Conservation (phyloP, 331 rosid genomes). For the Malus hybrid region DNA sequence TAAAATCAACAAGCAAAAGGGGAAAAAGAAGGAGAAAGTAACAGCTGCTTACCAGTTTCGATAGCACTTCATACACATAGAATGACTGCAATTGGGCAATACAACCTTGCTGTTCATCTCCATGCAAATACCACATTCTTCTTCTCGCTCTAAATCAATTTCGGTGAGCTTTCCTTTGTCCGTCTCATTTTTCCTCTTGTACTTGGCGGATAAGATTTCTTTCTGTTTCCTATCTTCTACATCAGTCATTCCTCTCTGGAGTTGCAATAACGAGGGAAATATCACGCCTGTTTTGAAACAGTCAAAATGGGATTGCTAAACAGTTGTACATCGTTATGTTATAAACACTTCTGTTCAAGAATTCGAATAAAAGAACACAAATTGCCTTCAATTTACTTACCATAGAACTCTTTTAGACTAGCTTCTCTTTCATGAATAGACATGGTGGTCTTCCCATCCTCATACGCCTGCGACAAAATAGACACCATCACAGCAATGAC, state of each 20-base stretch:
- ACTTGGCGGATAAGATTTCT: slow-evolving; percentile 41
- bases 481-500: slow-evolving; percentile 21
- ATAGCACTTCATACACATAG: slow-evolving; percentile 79
- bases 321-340: neutral
- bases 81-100: slow-evolving; percentile 75
- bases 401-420: slow-evolving; percentile 77
- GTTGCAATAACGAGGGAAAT: slow-evolving; percentile 89
- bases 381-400: slow-evolving; percentile 34
- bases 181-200: slow-evolving; percentile 29
- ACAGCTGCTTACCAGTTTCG: slow-evolving; percentile 51
- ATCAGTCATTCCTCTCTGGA: slow-evolving; percentile 69
- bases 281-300: slow-evolving; percentile 56
- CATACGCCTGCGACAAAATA: slow-evolving; percentile 49
- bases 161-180: slow-evolving; percentile 59
- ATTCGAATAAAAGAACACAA: neutral
- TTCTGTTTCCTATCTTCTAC: slow-evolving; percentile 81
- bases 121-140: slow-evolving; percentile 92
- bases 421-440: slow-evolving; percentile 76
- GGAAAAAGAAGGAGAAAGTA: neutral
- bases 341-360: neutral
- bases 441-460: slow-evolving; percentile 75
- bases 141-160: slow-evolving; percentile 65
- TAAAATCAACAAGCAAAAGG: neutral
- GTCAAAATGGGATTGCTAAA: slow-evolving; percentile 9
- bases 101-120: slow-evolving; percentile 69